Percentiles rank a stretch among this genome's conserved stretches.
Conservation (phyloP, 2,329 filamentous ascomycete genomes). For the Xylaria sp. region DNA sequence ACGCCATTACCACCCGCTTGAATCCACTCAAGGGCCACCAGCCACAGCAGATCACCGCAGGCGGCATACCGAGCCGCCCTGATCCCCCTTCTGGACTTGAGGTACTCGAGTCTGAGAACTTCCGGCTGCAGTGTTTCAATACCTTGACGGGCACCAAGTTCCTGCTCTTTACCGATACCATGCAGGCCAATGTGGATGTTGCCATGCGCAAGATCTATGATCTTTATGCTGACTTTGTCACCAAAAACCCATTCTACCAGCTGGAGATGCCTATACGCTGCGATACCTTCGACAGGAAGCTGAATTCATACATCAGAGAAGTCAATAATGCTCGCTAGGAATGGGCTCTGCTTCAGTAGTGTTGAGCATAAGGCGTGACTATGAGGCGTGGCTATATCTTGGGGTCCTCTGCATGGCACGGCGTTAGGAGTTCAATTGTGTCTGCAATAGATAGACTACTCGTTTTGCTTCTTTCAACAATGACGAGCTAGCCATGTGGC, state of each 20-base stretch:
- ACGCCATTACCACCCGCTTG: constrained; percentile 73
- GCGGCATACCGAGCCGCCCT: constrained; percentile 58
- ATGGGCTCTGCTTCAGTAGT: neutral
- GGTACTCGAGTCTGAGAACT: constrained; percentile 92
- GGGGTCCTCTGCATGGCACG: constrained; percentile 37
- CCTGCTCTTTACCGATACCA: constrained; percentile 89
- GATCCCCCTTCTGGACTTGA: constrained; percentile 83
- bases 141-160: constrained; percentile 96
- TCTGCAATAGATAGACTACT: constrained; percentile 12
- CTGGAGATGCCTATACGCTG: constrained; percentile 97
- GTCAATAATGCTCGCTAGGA: constrained; percentile 66
- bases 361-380: constrained; percentile 2
- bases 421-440: constrained; percentile 39
- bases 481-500: constrained; percentile 25
- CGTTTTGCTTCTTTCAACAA: constrained; percentile 2
- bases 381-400: constrained; percentile 9
- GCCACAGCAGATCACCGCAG: constrained; percentile 47
- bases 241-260: constrained; percentile 99
- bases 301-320: constrained; percentile 82
- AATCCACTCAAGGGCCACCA: constrained; percentile 61
- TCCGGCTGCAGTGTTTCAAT: constrained; percentile 94
- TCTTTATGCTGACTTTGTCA: constrained; percentile 94
- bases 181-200: constrained; percentile 86
- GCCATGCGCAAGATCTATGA: constrained; percentile 90
- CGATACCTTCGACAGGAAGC: constrained; percentile 90